Percentiles rank a stretch among this genome's conserved stretches.
phyloP scores from a whole-genome alignment of 805 yeast species.

The Nakazawaea ernobii region DNA sequence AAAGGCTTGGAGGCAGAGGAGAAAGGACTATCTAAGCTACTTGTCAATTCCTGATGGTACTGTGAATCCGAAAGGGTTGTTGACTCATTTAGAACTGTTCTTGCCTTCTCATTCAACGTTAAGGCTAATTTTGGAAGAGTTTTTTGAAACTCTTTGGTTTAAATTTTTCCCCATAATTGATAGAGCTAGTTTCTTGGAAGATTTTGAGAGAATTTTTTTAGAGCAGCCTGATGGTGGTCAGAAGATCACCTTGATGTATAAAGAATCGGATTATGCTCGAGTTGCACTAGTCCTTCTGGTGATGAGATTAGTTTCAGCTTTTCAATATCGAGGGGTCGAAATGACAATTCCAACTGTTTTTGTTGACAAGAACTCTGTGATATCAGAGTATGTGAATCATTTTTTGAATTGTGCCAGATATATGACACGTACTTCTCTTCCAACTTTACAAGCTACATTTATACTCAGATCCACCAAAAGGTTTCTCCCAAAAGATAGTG shows the following conservation, averaged over 20 bases:
- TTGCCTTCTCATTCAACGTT: background rate
- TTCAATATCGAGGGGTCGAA: background rate
- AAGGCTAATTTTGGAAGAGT: background rate
- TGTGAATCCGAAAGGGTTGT: background rate
- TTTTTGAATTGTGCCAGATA: too few relatives aligned
- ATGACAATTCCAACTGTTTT: background rate
- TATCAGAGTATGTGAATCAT: background rate
- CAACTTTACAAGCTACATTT: too few relatives aligned
- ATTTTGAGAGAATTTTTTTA: background rate
- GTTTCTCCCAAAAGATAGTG: background rate
- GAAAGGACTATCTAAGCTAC: background rate
- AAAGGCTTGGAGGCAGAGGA: background rate
- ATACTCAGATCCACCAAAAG: background rate
- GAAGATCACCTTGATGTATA: background rate
- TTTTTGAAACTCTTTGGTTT: background rate
- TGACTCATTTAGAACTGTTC: background rate
- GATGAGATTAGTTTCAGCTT: background rate
- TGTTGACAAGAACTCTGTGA: background rate
- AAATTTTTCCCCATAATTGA: background rate
- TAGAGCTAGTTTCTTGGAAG: background rate
- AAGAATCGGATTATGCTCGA: background rate
- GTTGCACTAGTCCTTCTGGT: background rate
- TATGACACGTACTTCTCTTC: too few relatives aligned
- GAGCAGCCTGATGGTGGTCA: background rate
- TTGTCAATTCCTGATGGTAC: background rate